Conservation (phyloP, 2,329 filamentous ascomycete genomes). For the Colletotrichum simmondsii region DNA sequence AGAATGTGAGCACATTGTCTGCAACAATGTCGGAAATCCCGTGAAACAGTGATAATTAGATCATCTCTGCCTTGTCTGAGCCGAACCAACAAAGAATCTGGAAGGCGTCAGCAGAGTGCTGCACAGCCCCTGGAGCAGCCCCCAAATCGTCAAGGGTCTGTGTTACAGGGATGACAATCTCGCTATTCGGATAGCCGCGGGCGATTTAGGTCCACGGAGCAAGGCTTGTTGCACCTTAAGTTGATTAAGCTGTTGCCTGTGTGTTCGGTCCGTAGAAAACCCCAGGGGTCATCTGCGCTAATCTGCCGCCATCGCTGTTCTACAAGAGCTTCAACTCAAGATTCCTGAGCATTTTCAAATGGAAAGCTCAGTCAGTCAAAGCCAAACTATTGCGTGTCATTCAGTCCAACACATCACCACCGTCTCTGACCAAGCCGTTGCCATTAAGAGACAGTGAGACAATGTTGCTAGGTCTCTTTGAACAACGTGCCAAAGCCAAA, state of each 20-base stretch:
- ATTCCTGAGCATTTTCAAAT: no score
- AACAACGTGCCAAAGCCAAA: no score
- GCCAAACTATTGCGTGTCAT: background rate
- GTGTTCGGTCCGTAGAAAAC: background rate
- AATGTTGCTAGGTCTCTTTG: background rate
- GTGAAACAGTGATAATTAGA: background rate
- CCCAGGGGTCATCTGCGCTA: background rate
- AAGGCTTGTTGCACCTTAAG: background rate
- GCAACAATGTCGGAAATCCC: background rate
- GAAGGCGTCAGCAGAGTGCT: background rate
- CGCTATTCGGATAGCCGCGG: background rate
- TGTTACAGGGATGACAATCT: background rate
- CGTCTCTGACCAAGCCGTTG: background rate
- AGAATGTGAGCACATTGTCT: background rate
- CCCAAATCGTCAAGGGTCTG: background rate
- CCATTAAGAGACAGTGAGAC: background rate
- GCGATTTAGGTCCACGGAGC: background rate
- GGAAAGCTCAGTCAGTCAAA: background rate
- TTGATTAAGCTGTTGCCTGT: slow-evolving; percentile 6
- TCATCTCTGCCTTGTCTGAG: background rate
- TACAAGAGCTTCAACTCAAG: background rate
- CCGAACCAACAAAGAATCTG: background rate
- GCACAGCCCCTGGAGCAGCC: background rate
- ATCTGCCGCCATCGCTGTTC: no score
- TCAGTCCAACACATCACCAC: background rate